A percentile compares a stretch with the other conserved stretches of the same genome.
Conservation (phyloP, 495 filamentous ascomycete species). For the Clavariopsis aquatica region DNA sequence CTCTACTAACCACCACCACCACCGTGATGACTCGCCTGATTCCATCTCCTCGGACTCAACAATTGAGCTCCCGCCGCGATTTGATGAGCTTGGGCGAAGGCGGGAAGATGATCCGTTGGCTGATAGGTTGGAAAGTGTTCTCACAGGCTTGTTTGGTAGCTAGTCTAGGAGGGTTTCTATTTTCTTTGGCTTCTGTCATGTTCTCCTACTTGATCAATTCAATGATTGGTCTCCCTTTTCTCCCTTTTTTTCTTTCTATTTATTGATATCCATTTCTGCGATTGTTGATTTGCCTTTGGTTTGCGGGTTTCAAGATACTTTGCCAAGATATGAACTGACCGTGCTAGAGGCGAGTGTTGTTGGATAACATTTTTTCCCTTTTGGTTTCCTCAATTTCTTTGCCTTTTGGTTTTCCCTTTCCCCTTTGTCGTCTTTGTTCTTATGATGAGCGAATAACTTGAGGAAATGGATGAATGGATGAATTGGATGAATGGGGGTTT, state of each 20-base stretch:
- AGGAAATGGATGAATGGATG: neutral
- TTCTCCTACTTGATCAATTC: neutral
- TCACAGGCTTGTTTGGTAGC: constrained; percentile 24
- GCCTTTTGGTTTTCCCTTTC: neutral
- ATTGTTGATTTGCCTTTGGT: neutral
- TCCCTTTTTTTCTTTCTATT: neutral
- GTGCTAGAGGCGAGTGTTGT: neutral
- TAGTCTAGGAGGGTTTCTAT: constrained; percentile 41
- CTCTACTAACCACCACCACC: neutral
- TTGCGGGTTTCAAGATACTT: neutral
- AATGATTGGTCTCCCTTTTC: neutral
- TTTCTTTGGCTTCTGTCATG: constrained; percentile 25
- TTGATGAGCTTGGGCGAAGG: constrained; percentile 41
- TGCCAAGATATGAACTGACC: neutral
- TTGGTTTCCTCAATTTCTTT: neutral
- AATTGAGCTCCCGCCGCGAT: constrained; percentile 43
- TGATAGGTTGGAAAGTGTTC: constrained; percentile 34
- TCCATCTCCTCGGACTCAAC: constrained; percentile 38
- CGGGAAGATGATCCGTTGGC: constrained; percentile 39
- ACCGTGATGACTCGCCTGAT: constrained; percentile 26
- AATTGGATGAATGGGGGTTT: neutral
- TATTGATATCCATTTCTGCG: neutral
- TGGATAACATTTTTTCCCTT: neutral
- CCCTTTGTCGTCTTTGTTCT: neutral
- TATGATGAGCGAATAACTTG: neutral